These are phyloP conservation scores for Xylaria venustula DNA, from an alignment of 495 filamentous ascomycete species.

Conservation along the genomic window DNA sequence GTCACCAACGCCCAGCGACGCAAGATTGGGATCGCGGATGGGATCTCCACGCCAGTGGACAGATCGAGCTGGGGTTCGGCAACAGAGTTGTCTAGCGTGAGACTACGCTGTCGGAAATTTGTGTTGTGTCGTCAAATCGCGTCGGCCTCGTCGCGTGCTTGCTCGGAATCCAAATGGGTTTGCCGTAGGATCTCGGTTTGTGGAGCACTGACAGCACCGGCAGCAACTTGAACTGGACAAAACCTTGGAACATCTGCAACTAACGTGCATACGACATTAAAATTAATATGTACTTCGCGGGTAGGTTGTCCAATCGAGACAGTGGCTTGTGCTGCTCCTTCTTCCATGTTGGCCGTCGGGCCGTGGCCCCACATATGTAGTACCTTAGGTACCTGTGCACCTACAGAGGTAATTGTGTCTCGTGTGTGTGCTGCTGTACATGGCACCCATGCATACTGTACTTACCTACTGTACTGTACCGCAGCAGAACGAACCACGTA, in stretches of 20 bases:
- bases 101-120: slow-evolving; percentile 8
- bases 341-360: no score
- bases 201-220: slow-evolving; percentile 6
- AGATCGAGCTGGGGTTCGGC: slow-evolving; percentile 5
- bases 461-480: no score
- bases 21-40: slow-evolving; percentile 1
- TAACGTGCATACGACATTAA: neutral
- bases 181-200: slow-evolving; percentile 2
- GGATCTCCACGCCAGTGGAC: neutral
- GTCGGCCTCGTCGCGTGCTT: slow-evolving; percentile 1
- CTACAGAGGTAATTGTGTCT: no score
- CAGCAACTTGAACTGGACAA: neutral
- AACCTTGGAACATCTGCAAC: neutral
- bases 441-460: no score
- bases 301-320: neutral
- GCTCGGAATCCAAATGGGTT: neutral
- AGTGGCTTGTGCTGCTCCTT: no score
- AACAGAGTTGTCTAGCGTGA: slow-evolving; percentile 8
- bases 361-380: no score
- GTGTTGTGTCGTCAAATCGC: slow-evolving; percentile 9
- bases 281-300: neutral
- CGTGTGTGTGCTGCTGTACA: no score
- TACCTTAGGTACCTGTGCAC: no score
- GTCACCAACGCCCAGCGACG: slow-evolving; percentile 3
- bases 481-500: no score